These are phyloP conservation scores for Fragaria ananassa DNA, from an alignment of 306 rosid species.

Conservation along the genomic window DNA sequence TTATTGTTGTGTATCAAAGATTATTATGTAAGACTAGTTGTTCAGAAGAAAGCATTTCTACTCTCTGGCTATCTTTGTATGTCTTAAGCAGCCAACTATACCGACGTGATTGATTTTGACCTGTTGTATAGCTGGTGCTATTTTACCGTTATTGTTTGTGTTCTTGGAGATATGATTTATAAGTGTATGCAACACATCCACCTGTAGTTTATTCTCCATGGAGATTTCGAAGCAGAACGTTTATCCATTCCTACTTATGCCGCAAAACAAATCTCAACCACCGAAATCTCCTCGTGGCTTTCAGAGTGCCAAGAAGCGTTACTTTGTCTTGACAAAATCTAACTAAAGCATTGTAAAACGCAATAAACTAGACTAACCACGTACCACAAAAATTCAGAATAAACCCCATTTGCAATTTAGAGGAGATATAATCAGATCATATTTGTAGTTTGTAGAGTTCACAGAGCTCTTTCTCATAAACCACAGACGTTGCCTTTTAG, in stretches of 20 bases:
- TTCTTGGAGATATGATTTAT: background rate
- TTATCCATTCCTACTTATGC: background rate
- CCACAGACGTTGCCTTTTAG: background rate
- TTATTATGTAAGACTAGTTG: background rate
- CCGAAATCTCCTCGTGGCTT: constrained; percentile 13
- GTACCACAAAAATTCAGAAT: background rate
- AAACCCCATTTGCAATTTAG: background rate
- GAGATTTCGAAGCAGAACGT: background rate
- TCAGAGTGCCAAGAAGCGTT: background rate
- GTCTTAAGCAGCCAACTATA: background rate
- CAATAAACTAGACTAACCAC: background rate
- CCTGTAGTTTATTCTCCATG: background rate
- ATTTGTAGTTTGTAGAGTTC: no score
- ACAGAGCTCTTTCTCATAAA: background rate
- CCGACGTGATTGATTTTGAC: background rate
- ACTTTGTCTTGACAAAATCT: background rate
- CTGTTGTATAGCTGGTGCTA: background rate
- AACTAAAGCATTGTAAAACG: background rate
- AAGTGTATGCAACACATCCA: background rate
- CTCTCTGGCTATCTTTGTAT: background rate
- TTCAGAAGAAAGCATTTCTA: background rate
- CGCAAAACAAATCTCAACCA: background rate
- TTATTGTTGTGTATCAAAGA: background rate
- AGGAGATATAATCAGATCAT: background rate
- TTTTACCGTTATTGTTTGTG: background rate